These are phyloP conservation scores for Kwoniella mangroviensis DNA, from an alignment of 768 basidiomycete genomes.

Conservation along the genomic window DNA sequence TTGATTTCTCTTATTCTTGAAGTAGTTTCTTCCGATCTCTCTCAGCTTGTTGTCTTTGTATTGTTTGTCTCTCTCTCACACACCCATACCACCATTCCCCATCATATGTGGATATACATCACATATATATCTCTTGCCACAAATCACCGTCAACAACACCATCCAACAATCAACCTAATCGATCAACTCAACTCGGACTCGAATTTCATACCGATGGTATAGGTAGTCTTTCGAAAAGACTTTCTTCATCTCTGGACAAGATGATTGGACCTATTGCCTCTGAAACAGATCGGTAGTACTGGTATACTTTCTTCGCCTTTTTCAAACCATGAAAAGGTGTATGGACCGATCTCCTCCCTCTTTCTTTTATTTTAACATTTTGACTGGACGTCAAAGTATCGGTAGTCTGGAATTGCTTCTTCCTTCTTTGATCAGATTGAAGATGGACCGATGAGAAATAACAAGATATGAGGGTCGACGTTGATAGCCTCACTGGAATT, in stretches of 20 bases:
- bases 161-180: background rate
- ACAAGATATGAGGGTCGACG: background rate
- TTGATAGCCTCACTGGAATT: background rate
- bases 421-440: conserved; percentile 3
- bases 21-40: too few species aligned
- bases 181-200: background rate
- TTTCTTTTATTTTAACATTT: background rate
- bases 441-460: conserved; percentile 15
- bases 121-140: background rate
- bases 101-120: background rate
- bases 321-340: background rate
- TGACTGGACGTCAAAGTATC: background rate
- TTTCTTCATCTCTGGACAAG: conserved; percentile 9
- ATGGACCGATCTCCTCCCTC: conserved; percentile 1
- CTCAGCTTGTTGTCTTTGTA: background rate
- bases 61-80: background rate
- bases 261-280: background rate
- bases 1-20: too few species aligned
- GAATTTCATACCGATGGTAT: background rate
- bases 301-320: conserved; percentile 8
- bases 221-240: conserved; percentile 10
- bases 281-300: conserved; percentile 3
- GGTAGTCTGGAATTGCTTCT: conserved; percentile 28
- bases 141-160: background rate
- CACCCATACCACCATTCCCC: background rate